phyloP scores from a whole-genome alignment of 768 basidiomycete genomes.

The Agrocybe praecox region DNA sequence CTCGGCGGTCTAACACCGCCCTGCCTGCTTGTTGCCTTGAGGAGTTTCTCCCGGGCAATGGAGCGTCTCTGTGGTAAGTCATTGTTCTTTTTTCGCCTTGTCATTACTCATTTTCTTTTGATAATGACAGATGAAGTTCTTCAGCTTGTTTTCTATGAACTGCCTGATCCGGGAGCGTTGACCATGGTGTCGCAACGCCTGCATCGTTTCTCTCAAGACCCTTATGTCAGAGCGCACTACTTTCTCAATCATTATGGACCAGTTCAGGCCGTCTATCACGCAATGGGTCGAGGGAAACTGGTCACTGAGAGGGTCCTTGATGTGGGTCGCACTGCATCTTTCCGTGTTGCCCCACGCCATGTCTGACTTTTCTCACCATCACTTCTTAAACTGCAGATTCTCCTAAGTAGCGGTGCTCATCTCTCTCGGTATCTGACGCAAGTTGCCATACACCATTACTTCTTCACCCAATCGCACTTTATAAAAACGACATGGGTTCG shows the following conservation, averaged over 20 bases:
- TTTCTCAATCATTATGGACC: conserved; percentile 75
- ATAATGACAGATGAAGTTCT: conserved; percentile 58
- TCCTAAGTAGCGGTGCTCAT: conserved; percentile 75
- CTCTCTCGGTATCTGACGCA: conserved; percentile 80
- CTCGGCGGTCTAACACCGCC: conserved; percentile 9
- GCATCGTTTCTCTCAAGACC: conserved; percentile 64
- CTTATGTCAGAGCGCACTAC: conserved; percentile 77
- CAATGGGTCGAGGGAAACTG: conserved; percentile 71
- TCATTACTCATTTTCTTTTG: conserved; percentile 11
- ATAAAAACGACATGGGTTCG: conserved; percentile 79
- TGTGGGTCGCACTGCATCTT: conserved; percentile 45
- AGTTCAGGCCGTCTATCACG: conserved; percentile 72
- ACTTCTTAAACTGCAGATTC: conserved; percentile 48
- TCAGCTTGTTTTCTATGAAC: conserved; percentile 73
- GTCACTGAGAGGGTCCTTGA: conserved; percentile 68
- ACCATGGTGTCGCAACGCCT: conserved; percentile 60
- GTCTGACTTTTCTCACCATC: conserved; percentile 23
- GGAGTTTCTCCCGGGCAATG: conserved; percentile 36
- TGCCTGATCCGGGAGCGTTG: conserved; percentile 64
- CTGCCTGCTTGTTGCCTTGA: conserved; percentile 15
- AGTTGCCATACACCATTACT: conserved; percentile 79
- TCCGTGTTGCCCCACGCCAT: conserved; percentile 12
- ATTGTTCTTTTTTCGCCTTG: conserved; percentile 7
- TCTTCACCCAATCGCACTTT: conserved; percentile 71
- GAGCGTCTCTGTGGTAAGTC: conserved; percentile 69